Evolutionary conservation across 352 stramenopile species (phyloP), one percentile per base, ranked within the genome.

Genomic region (Pythium biforme): DNA sequence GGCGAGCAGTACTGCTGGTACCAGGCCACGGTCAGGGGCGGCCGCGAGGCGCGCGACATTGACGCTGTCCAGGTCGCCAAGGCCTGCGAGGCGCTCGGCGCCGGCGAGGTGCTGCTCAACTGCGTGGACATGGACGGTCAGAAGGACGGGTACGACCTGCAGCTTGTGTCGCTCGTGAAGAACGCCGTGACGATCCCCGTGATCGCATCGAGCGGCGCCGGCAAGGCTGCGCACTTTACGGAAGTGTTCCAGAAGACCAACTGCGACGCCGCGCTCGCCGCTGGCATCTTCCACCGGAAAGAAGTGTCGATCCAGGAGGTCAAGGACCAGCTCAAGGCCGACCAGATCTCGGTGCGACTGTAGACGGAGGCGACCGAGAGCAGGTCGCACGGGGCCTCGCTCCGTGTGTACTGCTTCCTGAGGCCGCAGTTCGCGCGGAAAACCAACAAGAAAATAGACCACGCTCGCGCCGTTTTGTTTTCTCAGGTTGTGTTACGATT

Each of bases 81-180:
- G 74, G 89, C 94, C 41, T 88, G 84, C 43, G 94, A 98, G 71
- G 81, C 81, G 31, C 83, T 99, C 4, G 97, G 97, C 27, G 97
- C 97, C 1, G 97, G 97, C 49, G 97, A 99, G 72, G 90, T 99
- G 45, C 87, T 99, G 77, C 75, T 99, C 9, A 99, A 99, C 73
- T 99, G 96, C 68, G 98, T 99, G 59, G 97, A 99, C 74, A 99
- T 98, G 90, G 97, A 99, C 74, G 97, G 97, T 33, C 96, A 99
- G 63, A 90, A 96, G 66, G 83, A 86, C 31, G 94, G 98, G 2
- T 97, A 96, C 55, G 81, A 85, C 34, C 39, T 86, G 33, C 74
- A 86, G 46, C 62, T 94, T 43, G 72, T 92, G 20, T 59, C 64
- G 53, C 71, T 90, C 8, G 85, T 92, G 33, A 92, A 92, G 68